Conservation (phyloP, 257 asterid genomes). For the Solanum arcanum region DNA sequence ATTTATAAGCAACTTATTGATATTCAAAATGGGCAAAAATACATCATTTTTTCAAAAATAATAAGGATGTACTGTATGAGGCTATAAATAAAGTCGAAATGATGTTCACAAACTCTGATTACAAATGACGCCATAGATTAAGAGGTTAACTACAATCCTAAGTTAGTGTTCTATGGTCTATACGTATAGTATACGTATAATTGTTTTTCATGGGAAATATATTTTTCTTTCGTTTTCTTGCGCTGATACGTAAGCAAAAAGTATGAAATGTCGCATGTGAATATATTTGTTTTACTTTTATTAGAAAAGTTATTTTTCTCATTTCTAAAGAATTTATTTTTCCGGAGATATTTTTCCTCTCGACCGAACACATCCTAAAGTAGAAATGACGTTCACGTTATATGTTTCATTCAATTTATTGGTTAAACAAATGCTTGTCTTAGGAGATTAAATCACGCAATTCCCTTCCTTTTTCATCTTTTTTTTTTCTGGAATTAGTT, state of each 20-base stretch:
- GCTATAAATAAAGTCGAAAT: background rate
- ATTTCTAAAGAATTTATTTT: background rate
- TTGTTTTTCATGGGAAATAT: no score
- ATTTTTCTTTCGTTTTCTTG: background rate
- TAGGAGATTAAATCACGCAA: background rate
- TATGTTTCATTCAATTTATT: background rate
- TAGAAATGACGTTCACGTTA: background rate
- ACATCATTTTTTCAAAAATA: background rate
- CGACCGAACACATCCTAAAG: fast-evolving
- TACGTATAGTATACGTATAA: no score
- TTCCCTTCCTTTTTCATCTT: background rate
- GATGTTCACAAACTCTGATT: background rate
- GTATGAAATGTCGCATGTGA: no score
- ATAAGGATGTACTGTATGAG: background rate
- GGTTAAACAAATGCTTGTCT: background rate
- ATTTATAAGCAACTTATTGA: background rate
- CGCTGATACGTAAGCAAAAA: background rate
- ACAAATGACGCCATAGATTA: background rate
- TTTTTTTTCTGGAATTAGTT: background rate
- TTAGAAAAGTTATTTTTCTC: background rate
- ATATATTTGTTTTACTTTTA: fast-evolving
- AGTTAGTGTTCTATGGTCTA: no score
- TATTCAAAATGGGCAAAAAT: background rate
- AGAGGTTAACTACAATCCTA: no score
- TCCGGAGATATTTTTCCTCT: background rate